Percentiles rank a stretch among this genome's conserved stretches.
Conservation (phyloP, 768 basidiomycete genomes). For the Cyclocybe cylindracea region DNA sequence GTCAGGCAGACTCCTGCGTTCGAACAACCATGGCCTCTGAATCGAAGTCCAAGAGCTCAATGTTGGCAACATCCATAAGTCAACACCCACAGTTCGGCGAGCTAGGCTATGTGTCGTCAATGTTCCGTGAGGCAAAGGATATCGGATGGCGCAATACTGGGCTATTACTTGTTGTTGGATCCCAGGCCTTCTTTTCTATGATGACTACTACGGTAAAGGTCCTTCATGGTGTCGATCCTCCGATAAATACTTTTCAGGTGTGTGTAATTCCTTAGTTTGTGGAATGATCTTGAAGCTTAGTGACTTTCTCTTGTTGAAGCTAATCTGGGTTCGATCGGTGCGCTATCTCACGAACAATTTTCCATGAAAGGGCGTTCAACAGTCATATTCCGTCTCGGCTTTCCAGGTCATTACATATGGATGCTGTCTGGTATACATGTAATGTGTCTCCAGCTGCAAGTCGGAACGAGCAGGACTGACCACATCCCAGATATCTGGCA, state of each 20-base stretch:
- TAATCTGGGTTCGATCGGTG: constrained; percentile 12
- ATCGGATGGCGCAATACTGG: constrained; percentile 48
- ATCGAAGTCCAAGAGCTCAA: too few relatives aligned
- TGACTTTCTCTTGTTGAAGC: not conserved
- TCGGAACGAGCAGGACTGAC: not conserved
- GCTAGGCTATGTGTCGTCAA: too few relatives aligned
- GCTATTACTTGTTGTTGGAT: constrained; percentile 53
- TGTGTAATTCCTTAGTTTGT: constrained; percentile 6
- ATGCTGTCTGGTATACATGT: constrained; percentile 61
- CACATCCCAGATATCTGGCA: constrained; percentile 4
- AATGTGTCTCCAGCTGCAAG: constrained; percentile 41
- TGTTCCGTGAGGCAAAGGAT: not conserved
- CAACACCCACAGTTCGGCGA: too few relatives aligned
- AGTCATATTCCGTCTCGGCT: constrained; percentile 5
- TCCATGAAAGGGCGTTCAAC: not conserved
- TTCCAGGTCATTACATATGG: constrained; percentile 10
- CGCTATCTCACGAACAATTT: not conserved
- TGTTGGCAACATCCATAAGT: too few relatives aligned
- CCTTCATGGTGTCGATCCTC: constrained; percentile 56
- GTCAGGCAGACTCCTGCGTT: too few relatives aligned
- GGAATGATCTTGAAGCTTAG: not conserved
- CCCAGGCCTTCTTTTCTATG: constrained; percentile 61
- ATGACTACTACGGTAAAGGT: constrained; percentile 68
- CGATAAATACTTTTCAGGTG: constrained; percentile 60
- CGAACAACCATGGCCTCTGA: too few relatives aligned